Base-by-base conservation (phyloP, 495 filamentous ascomycete species). In the Terfezia claveryi region DNA sequence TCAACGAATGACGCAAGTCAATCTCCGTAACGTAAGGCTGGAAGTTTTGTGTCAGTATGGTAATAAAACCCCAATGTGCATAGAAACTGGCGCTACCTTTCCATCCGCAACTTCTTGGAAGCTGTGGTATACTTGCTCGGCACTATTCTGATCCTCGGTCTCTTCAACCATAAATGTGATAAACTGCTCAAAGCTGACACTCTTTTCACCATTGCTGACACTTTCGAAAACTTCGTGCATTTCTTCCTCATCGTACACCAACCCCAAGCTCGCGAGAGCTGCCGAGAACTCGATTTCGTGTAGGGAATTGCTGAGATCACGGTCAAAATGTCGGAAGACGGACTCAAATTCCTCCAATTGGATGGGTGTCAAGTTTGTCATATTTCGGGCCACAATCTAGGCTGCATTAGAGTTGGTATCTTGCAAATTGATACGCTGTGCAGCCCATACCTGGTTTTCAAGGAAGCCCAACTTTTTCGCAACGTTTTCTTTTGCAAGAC, bases 81-180 rank as follows among this genome's bases (percentile, higher is more conserved):
- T 14, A 6, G 17, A 4, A 20, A 46, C 2, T 0, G 72, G 14
- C 41, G 14, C 41, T 46, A 46, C 41, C 41, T 96, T 98, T 49
- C 92, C 92, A 73, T 98, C 91, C 11, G 91, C 91, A 27, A 98
- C 91, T 69, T 96, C 91, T 55, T 79, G 78, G 76, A 98, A 98
- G 64, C 80, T 85, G 69, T 96, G 91, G 69, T 87, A 95, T 0
- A 96, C 92, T 65, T 98, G 91, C 68, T 94, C 91, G 20, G 91
- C 92, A 16, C 87, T 93, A 62, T 96, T 94, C 67, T 98, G 91
- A 63, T 98, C 91, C 68, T 98, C 91, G 0, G 92, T 96, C 41
- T 94, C 89, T 61, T 87, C 85, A 8, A 98, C 91, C 91, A 98
- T 98, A 71, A 96, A 98, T 23, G 83, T 77, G 68, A 98, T 98